Base-by-base conservation (phyloP, 345 rosid genomes). In the Excoecaria agallocha region DNA sequence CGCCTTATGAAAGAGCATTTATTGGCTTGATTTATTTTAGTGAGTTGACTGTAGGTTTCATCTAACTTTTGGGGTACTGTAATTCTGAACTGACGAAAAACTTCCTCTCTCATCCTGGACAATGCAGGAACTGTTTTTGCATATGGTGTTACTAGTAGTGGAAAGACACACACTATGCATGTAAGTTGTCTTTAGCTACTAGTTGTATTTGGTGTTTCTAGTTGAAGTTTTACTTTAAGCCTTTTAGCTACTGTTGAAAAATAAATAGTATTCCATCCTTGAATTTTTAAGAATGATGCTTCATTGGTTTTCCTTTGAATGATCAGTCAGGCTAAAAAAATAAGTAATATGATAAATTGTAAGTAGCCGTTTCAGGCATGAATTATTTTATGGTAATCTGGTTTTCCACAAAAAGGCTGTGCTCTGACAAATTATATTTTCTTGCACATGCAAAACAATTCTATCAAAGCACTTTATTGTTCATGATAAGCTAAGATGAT, bases 141-240 rank as follows among this genome's bases (percentile, higher is more conserved):
- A 20, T 96, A 96, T 78, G 99, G 99, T 80, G 99, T 96, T 77
- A 96, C 99, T 24, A 96, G 99, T 62, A 96, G 99, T 86, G 99
- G 99, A 72, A 93, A 96, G 88, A 96, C 99, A 0, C 97, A 91
- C 76, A 96, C 99, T 37, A 96, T 93, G 98, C 99, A 96, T 80
- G 99, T 91, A 91, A 84, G 99, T 67, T 24, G 62, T 63, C 51
- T 54, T 38, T 22, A 37, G 59, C 68, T 70, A 57, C 12, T 30
- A 9, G 1, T 30, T 52, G 6, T 66, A 13, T 13, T 45, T 43
- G 24, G 8, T 25, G 41, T 24, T 25, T 56, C 24, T 43, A n/a
- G 59, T 17, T 15, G 43, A 22, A 37, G 19, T 60, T 49, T 57
- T 54, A 12, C 35, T 56, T 46, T 12, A 12, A 25, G 11, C 4